Conservation (phyloP, 2,329 filamentous ascomycete genomes). For the Fusarium longipes region DNA sequence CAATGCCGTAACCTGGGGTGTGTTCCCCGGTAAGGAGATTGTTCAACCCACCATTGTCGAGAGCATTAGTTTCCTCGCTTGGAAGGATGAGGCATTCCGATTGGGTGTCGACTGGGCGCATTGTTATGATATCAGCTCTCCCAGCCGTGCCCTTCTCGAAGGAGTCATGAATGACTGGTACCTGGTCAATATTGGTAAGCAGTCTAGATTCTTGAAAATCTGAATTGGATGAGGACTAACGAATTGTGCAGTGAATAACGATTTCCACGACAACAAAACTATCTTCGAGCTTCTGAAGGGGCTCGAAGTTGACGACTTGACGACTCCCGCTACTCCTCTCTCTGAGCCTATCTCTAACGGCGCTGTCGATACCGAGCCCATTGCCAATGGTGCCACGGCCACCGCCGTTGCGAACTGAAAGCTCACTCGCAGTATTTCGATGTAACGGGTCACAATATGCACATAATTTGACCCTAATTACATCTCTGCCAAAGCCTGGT, state of each 20-base stretch:
- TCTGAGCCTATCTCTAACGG: constrained; percentile 40
- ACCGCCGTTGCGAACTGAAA: constrained; percentile 31
- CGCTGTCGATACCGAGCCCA: constrained; percentile 12
- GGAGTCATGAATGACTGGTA: constrained; percentile 91
- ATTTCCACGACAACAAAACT: constrained; percentile 86
- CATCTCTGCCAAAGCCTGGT: constrained; percentile 10
- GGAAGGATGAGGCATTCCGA: constrained; percentile 97
- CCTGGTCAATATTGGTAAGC: constrained; percentile 90
- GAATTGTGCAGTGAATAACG: constrained; percentile 81
- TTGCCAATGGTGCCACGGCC: constrained; percentile 23
- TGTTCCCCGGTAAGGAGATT: constrained; percentile 98
- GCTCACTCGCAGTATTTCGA: background rate
- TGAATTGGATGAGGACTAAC: constrained; percentile 3
- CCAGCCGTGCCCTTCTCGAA: constrained; percentile 83
- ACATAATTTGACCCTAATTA: constrained; percentile 11
- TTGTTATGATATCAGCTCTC: constrained; percentile 81
- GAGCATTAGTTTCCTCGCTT: constrained; percentile 95
- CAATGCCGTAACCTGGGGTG: constrained; percentile 99
- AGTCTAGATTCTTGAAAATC: constrained; percentile 11
- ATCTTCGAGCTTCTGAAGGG: constrained; percentile 90
- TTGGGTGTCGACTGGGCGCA: constrained; percentile 94
- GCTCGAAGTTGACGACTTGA: constrained; percentile 74
- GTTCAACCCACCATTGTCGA: constrained; percentile 99
- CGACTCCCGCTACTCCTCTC: constrained; percentile 52
- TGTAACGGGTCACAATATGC: constrained; percentile 5